Conservation (phyloP, 805 yeast genomes). For the Zygosaccharomyces bisporus region DNA sequence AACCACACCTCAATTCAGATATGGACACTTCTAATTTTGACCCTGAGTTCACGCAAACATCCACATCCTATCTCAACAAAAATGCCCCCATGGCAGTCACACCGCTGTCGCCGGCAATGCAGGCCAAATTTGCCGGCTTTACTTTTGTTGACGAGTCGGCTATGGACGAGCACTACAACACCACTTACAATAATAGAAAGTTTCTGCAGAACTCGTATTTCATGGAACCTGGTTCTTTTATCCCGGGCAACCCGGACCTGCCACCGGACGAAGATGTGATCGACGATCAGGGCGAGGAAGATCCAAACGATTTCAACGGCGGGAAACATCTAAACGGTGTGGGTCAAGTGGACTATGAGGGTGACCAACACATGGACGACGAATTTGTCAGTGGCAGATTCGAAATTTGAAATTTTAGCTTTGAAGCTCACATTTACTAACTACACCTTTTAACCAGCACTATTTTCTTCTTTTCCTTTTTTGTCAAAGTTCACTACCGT, state of each 20-base stretch:
- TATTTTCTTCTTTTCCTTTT: neutral
- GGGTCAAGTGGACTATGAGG: slow-evolving; percentile 38
- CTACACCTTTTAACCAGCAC: neutral
- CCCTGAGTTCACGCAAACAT: slow-evolving; percentile 93
- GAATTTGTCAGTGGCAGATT: slow-evolving; percentile 88
- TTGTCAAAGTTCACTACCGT: neutral
- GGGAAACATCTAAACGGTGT: slow-evolving; percentile 15
- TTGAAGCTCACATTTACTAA: no score
- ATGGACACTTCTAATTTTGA: slow-evolving; percentile 96
- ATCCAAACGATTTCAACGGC: slow-evolving; percentile 36
- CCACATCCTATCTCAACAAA: slow-evolving; percentile 74
- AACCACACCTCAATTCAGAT: slow-evolving; percentile 87
- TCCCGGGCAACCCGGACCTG: slow-evolving; percentile 72
- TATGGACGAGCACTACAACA: slow-evolving; percentile 75
- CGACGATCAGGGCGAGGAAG: slow-evolving; percentile 60
- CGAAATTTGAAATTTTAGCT: slow-evolving; percentile 62
- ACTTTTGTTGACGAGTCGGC: slow-evolving; percentile 94
- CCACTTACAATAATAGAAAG: slow-evolving; percentile 35
- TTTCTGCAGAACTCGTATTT: slow-evolving; percentile 37
- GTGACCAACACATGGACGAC: slow-evolving; percentile 65
- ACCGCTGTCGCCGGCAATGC: slow-evolving; percentile 85
- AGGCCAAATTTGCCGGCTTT: slow-evolving; percentile 94
- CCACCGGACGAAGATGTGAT: slow-evolving; percentile 84
- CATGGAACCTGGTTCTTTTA: slow-evolving; percentile 64
- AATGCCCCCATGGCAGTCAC: slow-evolving; percentile 46